phyloP scores from a whole-genome alignment of 2,329 filamentous ascomycete species.

The Aspergillus hiratsukae region DNA sequence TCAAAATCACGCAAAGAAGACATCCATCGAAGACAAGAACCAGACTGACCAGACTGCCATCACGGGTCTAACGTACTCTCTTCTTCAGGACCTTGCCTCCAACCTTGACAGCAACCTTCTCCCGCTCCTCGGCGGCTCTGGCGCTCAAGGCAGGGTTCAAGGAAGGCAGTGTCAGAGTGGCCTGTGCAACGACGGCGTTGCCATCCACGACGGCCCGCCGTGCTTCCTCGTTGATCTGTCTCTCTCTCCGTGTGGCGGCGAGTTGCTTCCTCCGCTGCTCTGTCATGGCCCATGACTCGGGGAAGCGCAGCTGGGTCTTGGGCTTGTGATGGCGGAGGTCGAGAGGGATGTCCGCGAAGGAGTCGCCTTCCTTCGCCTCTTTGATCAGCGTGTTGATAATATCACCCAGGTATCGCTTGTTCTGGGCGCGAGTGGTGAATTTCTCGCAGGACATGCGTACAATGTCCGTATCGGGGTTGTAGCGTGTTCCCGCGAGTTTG shows the following conservation, averaged over 20 bases:
- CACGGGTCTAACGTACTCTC: slow-evolving; percentile 10
- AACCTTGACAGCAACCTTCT: slow-evolving; percentile 18
- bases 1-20: slow-evolving; percentile 20
- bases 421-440: slow-evolving; percentile 85
- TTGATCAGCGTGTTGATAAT: slow-evolving; percentile 67
- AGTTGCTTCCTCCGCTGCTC: slow-evolving; percentile 63
- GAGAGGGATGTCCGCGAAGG: slow-evolving; percentile 82
- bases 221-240: slow-evolving; percentile 53
- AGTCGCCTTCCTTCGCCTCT: slow-evolving; percentile 76
- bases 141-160: slow-evolving; percentile 28
- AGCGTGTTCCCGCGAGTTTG: slow-evolving; percentile 80
- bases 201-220: slow-evolving; percentile 55
- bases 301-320: slow-evolving; percentile 67
- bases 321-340: slow-evolving; percentile 79
- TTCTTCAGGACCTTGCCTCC: slow-evolving; percentile 13
- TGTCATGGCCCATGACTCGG: slow-evolving; percentile 77
- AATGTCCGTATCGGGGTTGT: slow-evolving; percentile 76
- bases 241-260: slow-evolving; percentile 53
- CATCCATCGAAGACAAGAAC: slow-evolving; percentile 5
- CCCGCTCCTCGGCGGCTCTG: slow-evolving; percentile 15
- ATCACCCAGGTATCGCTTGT: slow-evolving; percentile 90
- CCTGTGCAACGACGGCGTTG: slow-evolving; percentile 36
- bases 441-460: slow-evolving; percentile 89
- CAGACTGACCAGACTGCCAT: background rate
- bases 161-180: slow-evolving; percentile 27